phyloP scores from a whole-genome alignment of 352 stramenopile genomes.

The Phytophthora rubi region DNA sequence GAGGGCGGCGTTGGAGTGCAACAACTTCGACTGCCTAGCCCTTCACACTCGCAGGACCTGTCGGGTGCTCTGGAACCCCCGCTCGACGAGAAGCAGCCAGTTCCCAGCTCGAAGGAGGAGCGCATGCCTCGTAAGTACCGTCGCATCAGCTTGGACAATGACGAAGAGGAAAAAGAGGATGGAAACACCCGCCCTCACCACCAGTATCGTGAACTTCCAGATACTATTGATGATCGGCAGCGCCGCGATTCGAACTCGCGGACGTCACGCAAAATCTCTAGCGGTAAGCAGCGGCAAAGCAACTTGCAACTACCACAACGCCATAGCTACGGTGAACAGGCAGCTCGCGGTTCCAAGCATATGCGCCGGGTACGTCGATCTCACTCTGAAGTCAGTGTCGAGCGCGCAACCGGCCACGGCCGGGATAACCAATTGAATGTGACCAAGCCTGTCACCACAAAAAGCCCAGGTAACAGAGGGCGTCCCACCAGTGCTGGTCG shows the following conservation, averaged over 20 bases:
- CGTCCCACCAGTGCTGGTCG: conserved; percentile 22
- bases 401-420: conserved; percentile 26
- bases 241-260: conserved; percentile 45
- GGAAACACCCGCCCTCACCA: conserved; percentile 34
- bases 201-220: conserved; percentile 40
- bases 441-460: conserved; percentile 14
- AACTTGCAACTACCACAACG: conserved; percentile 38
- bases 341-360: conserved; percentile 41
- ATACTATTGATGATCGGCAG: conserved; percentile 43
- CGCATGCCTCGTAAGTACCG: conserved; percentile 59
- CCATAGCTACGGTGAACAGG: conserved; percentile 43
- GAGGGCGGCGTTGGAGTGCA: conserved; percentile 28
- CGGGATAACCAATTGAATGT: conserved; percentile 22
- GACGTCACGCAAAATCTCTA: conserved; percentile 43
- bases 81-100: conserved; percentile 29
- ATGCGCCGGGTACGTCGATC: conserved; percentile 49
- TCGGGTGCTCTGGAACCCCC: conserved; percentile 43
- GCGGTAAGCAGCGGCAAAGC: conserved; percentile 41
- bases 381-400: conserved; percentile 58
- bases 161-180: conserved; percentile 75
- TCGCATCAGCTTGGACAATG: conserved; percentile 67
- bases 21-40: conserved; percentile 56
- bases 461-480: conserved; percentile 21
- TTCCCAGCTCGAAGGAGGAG: conserved; percentile 35
- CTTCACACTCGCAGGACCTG: conserved; percentile 75